Conservation (phyloP, 2,329 filamentous ascomycete genomes). For the Endoconidiophora laricicola region DNA sequence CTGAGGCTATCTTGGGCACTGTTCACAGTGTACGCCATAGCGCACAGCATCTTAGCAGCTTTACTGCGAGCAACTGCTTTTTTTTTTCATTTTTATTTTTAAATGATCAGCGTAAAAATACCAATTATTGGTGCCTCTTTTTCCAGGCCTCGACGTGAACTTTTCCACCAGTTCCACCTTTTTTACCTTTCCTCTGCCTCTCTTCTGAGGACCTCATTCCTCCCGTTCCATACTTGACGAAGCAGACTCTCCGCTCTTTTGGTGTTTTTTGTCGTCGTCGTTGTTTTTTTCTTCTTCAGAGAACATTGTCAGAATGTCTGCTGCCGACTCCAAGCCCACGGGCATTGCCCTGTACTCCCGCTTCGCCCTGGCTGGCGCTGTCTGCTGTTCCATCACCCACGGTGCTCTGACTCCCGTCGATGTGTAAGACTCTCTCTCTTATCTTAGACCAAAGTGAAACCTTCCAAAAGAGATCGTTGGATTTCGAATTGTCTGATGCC, state of each 20-base stretch:
- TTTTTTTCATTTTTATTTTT: too few relatives aligned
- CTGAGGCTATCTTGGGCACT: too few relatives aligned
- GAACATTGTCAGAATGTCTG: slow-evolving; percentile 26
- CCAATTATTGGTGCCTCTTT: slow-evolving; percentile 8
- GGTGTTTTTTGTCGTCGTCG: slow-evolving; percentile 17
- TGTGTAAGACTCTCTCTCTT: slow-evolving; percentile 53
- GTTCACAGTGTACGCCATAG: too few relatives aligned
- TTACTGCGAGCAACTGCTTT: too few relatives aligned
- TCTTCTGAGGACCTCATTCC: slow-evolving; percentile 6
- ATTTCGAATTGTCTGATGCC: too few relatives aligned
- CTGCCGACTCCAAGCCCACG: slow-evolving; percentile 25
- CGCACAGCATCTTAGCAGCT: too few relatives aligned
- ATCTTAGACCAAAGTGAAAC: neutral
- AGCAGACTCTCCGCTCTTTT: slow-evolving; percentile 16
- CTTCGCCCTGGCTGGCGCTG: slow-evolving; percentile 91
- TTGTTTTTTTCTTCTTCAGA: slow-evolving; percentile 13
- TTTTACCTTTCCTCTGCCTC: slow-evolving; percentile 1
- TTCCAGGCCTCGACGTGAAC: slow-evolving; percentile 4
- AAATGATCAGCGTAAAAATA: neutral
- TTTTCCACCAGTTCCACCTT: slow-evolving; percentile 3
- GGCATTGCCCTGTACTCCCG: slow-evolving; percentile 68
- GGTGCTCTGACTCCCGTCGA: slow-evolving; percentile 93
- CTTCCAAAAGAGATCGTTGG: neutral
- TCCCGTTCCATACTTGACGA: slow-evolving; percentile 9
- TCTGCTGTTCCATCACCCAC: slow-evolving; percentile 98